Conservation (phyloP, 2,329 filamentous ascomycete species). For the Colletotrichum navitas region DNA sequence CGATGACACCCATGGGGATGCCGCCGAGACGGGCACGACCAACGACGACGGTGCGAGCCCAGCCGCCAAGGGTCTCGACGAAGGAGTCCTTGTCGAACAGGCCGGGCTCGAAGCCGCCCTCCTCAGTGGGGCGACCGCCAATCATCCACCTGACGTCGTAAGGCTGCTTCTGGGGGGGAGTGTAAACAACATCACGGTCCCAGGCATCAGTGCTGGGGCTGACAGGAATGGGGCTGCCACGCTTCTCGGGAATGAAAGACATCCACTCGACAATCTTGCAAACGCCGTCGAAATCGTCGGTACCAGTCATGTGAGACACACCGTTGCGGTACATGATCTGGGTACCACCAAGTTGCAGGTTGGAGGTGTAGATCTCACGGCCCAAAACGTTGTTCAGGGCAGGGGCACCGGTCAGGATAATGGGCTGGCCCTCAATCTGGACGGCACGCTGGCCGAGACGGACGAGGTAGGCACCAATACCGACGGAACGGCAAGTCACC, state of each 20-base stretch:
- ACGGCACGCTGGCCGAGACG: conserved; percentile 98
- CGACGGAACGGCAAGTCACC: conserved; percentile 97
- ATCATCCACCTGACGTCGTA: conserved; percentile 98
- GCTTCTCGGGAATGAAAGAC: conserved; percentile 96
- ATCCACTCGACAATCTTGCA: conserved; percentile 99
- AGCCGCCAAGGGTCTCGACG: conserved; percentile 94
- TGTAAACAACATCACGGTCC: conserved; percentile 93
- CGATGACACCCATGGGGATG: conserved; percentile 98
- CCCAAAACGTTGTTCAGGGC: conserved; percentile 98
- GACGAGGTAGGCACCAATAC: conserved; percentile 99
- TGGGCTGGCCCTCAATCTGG: conserved; percentile 98
- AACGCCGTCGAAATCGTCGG: conserved; percentile 97
- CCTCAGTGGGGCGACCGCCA: conserved; percentile 84
- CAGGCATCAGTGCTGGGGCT: conserved; percentile 86
- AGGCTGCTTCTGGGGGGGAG: conserved; percentile 82
- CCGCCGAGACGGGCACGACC: conserved; percentile 96
- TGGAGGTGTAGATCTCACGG: conserved; percentile 98
- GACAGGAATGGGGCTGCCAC: conserved; percentile 92
- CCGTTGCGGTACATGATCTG: conserved; percentile 99
- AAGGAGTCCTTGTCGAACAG: conserved; percentile 98
- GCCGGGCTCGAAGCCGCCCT: conserved; percentile 82
- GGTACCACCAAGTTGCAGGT: conserved; percentile 98
- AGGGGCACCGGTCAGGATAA: conserved; percentile 96
- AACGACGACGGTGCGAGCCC: conserved; percentile 96
- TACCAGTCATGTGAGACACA: conserved; percentile 98